A percentile compares a stretch with the other conserved stretches of the same genome.
These are phyloP conservation scores for Daldinia eschscholtzii DNA, from an alignment of 2,329 filamentous ascomycete species.

Conservation along the genomic window DNA sequence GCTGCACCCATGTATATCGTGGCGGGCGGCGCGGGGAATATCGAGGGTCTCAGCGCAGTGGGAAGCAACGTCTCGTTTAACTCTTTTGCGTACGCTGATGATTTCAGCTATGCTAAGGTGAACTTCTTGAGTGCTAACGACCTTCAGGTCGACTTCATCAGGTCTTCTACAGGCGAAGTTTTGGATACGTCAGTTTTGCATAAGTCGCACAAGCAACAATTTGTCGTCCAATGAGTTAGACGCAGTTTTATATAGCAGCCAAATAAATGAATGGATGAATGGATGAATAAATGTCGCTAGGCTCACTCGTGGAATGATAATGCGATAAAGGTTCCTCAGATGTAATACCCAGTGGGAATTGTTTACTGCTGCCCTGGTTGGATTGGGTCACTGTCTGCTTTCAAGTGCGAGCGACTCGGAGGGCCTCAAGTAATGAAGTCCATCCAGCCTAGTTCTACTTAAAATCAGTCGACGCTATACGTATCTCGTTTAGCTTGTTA, in stretches of 20 bases:
- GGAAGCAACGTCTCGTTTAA: slow-evolving; percentile 59
- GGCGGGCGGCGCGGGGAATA: slow-evolving; percentile 68
- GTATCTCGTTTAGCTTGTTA: not conserved
- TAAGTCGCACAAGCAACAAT: slow-evolving; percentile 61
- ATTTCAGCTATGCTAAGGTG: slow-evolving; percentile 66
- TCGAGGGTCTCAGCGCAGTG: slow-evolving; percentile 63
- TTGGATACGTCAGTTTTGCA: slow-evolving; percentile 63
- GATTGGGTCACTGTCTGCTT: too few species aligned
- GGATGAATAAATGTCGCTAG: not conserved
- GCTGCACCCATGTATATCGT: slow-evolving; percentile 66
- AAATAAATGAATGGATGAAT: not conserved
- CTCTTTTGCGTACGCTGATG: slow-evolving; percentile 63
- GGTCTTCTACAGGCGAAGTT: slow-evolving; percentile 61
- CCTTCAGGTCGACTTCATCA: slow-evolving; percentile 64
- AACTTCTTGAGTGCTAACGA: slow-evolving; percentile 60
- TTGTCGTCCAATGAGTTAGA: slow-evolving; percentile 57
- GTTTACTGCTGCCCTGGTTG: too few species aligned
- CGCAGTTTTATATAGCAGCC: not conserved
- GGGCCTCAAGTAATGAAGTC: too few species aligned
- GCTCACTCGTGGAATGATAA: not conserved
- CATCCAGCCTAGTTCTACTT: too few species aligned
- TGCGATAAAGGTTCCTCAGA: not conserved
- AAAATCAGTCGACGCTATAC: not conserved
- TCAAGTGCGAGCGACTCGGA: too few species aligned
- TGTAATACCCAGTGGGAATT: too few species aligned